Conservation (phyloP, 768 basidiomycete genomes). For the Plicaturopsis crispa region DNA sequence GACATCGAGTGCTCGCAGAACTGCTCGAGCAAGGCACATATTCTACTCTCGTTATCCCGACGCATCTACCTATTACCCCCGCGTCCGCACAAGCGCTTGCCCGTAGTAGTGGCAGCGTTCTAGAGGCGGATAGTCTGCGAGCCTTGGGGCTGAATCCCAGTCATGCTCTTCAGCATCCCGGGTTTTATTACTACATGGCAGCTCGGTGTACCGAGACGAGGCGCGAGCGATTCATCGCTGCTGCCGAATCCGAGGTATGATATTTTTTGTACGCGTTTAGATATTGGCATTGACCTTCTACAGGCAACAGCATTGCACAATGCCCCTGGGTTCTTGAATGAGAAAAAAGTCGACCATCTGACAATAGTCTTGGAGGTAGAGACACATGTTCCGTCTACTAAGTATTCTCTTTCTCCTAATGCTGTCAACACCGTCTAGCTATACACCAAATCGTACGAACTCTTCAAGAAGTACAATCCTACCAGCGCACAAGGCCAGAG, state of each 20-base stretch:
- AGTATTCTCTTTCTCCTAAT: too few species aligned
- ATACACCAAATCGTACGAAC: conserved; percentile 89
- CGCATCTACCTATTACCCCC: conserved; percentile 37
- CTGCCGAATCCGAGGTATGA: conserved; percentile 50
- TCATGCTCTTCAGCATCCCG: conserved; percentile 82
- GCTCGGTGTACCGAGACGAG: conserved; percentile 80
- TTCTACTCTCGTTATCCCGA: conserved; percentile 54
- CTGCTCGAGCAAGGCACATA: conserved; percentile 77
- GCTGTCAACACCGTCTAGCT: conserved; percentile 42
- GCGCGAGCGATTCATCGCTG: conserved; percentile 55
- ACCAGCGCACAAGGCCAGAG: conserved; percentile 31
- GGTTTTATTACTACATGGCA: conserved; percentile 88
- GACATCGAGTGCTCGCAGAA: conserved; percentile 87
- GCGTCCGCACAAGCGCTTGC: conserved; percentile 15
- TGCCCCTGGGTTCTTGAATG: conserved; percentile 76
- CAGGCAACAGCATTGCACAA: conserved; percentile 13
- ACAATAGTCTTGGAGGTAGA: conserved; percentile 75
- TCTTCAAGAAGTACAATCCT: conserved; percentile 74
- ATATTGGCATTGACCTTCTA: conserved; percentile 5
- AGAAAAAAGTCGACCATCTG: conserved; percentile 89
- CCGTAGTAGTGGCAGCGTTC: conserved; percentile 11
- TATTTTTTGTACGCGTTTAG: neutral
- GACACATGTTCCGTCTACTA: neutral
- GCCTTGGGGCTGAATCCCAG: conserved; percentile 70
- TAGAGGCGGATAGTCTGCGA: conserved; percentile 54